Evolutionary conservation across 805 yeast species (phyloP).

Genomic region (Suhomyces vadensis): DNA sequence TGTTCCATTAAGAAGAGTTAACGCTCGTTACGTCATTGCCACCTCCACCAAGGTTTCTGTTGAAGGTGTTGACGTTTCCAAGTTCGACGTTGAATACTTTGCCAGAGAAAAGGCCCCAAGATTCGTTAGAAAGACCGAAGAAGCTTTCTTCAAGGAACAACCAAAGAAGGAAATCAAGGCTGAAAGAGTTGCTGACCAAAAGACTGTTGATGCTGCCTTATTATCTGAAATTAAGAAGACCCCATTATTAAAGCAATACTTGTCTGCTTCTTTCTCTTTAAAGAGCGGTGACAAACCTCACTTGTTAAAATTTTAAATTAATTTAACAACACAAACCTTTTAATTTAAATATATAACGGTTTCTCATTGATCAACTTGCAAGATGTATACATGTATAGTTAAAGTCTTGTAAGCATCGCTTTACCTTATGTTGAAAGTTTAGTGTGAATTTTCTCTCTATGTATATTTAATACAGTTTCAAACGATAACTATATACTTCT

Average conservation of each 20-base stretch:
- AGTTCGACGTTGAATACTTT: conserved; percentile 92
- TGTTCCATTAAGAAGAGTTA: conserved; percentile 99
- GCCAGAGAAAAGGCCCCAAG: conserved; percentile 90
- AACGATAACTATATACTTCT: conserved; percentile 4
- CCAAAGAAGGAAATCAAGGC: conserved; percentile 87
- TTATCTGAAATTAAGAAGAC: conserved; percentile 95
- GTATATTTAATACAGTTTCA: conserved; percentile 32
- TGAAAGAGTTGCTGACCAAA: conserved; percentile 96
- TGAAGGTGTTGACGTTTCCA: conserved; percentile 78
- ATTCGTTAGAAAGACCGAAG: conserved; percentile 86
- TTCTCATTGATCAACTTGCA: conserved; percentile 4
- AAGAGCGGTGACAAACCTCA: conserved; percentile 99
- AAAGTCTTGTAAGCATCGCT: background rate
- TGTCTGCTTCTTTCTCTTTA: conserved; percentile 92
- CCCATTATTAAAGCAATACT: conserved; percentile 95
- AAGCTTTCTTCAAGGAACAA: conserved; percentile 75
- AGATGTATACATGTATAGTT: conserved; percentile 8
- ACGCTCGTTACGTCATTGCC: conserved; percentile 98
- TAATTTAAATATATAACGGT: conserved; percentile 4
- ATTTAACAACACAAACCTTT: background rate
- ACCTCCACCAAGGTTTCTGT: conserved; percentile 91
- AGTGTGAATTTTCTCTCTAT: conserved; percentile 22
- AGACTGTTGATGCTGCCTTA: conserved; percentile 88
- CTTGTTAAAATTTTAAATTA: conserved; percentile 86
- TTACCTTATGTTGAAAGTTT: conserved; percentile 8